Percentiles rank a stretch among this genome's conserved stretches.
phyloP scores from a whole-genome alignment of 2,329 filamentous ascomycete genomes.

The Colletotrichum phormii region DNA sequence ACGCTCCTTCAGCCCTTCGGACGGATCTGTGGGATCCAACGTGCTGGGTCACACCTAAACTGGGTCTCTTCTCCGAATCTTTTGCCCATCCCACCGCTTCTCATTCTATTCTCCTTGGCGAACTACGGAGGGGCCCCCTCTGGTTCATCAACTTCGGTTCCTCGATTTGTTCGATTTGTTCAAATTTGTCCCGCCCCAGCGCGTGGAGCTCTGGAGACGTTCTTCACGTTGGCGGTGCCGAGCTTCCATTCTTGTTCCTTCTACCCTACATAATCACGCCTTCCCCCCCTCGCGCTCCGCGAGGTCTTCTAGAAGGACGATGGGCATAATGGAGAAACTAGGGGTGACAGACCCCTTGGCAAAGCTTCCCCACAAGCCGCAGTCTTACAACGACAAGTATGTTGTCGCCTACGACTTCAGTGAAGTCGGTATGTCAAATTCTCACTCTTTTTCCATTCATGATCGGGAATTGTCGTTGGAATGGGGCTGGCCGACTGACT shows the following conservation, averaged over 20 bases:
- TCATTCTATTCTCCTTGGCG: background rate
- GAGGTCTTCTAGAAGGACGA: conserved; percentile 20
- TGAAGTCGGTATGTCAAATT: conserved; percentile 44
- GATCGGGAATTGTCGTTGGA: background rate
- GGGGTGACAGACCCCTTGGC: conserved; percentile 31
- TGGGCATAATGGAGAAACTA: conserved; percentile 35
- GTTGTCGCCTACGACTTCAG: conserved; percentile 53
- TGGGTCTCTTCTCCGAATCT: conserved; percentile 10
- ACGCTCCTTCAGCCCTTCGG: background rate
- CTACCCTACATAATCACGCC: conserved; percentile 28
- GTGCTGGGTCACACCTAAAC: conserved; percentile 25
- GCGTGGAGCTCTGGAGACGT: conserved; percentile 11
- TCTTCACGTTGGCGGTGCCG: conserved; percentile 31
- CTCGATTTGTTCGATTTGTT: background rate
- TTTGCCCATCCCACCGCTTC: background rate
- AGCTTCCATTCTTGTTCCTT: background rate
- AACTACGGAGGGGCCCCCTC: background rate
- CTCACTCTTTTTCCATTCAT: background rate
- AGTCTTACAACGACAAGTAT: conserved; percentile 52
- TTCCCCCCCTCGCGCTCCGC: conserved; percentile 10
- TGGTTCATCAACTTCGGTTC: background rate
- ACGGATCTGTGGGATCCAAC: conserved; percentile 13
- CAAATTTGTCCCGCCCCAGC: conserved; percentile 3
- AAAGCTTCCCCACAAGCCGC: conserved; percentile 26
- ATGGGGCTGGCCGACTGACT: background rate